Evolutionary conservation across 179 eudicot species (phyloP).

Genomic region (Patellifolia procumbens): DNA sequence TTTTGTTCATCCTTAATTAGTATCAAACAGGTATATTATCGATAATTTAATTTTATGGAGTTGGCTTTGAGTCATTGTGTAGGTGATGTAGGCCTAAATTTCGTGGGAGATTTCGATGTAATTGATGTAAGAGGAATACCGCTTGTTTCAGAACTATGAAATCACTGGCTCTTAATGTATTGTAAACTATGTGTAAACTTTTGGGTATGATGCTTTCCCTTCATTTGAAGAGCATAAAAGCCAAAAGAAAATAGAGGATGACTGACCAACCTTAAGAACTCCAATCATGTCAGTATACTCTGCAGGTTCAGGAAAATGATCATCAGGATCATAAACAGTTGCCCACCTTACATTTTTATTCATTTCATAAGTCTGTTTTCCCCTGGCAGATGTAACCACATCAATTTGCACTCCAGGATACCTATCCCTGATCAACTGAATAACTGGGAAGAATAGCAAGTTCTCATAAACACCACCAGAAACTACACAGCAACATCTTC

Average conservation of each 20-base stretch:
- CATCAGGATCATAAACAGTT: constrained; percentile 66
- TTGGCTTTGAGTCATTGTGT: too few species aligned
- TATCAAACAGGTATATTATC: too few species aligned
- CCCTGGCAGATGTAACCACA: constrained; percentile 59
- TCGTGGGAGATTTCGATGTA: too few species aligned
- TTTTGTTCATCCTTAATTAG: too few species aligned
- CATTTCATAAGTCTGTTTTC: constrained; percentile 80
- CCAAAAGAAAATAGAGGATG: not conserved
- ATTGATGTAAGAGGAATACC: too few species aligned
- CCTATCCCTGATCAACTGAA: constrained; percentile 81
- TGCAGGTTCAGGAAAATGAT: constrained; percentile 69
- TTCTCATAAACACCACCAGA: constrained; percentile 94
- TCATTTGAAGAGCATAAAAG: not conserved
- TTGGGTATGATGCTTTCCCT: not conserved
- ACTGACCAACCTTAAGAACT: constrained; percentile 61
- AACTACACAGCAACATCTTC: constrained; percentile 80
- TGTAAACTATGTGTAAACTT: not conserved
- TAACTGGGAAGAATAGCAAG: constrained; percentile 76
- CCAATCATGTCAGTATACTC: constrained; percentile 84
- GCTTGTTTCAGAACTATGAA: not conserved
- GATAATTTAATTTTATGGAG: too few species aligned
- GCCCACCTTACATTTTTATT: constrained; percentile 96
- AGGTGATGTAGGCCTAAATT: too few species aligned
- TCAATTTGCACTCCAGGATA: constrained; percentile 89
- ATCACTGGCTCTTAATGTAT: not conserved